Conservation (phyloP, 2,329 filamentous ascomycete species). For the Alternaria conjuncta region DNA sequence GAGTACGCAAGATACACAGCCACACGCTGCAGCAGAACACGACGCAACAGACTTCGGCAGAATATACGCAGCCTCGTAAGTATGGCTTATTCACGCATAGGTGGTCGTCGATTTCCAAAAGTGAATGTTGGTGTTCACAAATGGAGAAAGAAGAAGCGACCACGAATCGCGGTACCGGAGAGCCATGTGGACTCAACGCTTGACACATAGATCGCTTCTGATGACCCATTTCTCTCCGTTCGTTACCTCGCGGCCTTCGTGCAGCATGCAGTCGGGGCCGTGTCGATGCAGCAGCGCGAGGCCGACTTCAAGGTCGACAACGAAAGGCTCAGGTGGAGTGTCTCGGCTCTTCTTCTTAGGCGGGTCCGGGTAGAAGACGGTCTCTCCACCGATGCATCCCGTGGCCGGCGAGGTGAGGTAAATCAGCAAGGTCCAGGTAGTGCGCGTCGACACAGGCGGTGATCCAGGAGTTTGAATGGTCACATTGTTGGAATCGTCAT, state of each 20-base stretch:
- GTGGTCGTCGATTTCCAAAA: background rate
- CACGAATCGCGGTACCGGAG: background rate
- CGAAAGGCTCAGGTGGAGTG: constrained; percentile 65
- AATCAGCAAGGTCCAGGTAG: constrained; percentile 89
- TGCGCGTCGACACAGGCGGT: constrained; percentile 62
- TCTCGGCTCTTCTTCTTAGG: constrained; percentile 51
- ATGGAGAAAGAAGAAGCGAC: background rate
- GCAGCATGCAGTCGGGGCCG: constrained; percentile 85
- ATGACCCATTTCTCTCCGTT: constrained; percentile 91
- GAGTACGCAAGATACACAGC: background rate
- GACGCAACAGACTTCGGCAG: background rate
- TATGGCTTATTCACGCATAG: background rate
- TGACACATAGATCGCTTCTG: constrained; percentile 79
- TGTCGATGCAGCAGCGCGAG: constrained; percentile 88
- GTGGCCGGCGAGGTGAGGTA: constrained; percentile 80
- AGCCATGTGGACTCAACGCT: constrained; percentile 47
- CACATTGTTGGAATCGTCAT: constrained; percentile 85
- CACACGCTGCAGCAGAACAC: background rate
- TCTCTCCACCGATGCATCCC: constrained; percentile 84
- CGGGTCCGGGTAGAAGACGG: constrained; percentile 79
- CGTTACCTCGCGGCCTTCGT: constrained; percentile 81
- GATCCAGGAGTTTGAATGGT: constrained; percentile 53
- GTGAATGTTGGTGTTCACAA: background rate
- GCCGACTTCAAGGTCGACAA: constrained; percentile 79
- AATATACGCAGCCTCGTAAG: background rate